Evolutionary conservation across 2,329 filamentous ascomycete genomes (phyloP).

Genomic region (Karstenula rhodostoma): DNA sequence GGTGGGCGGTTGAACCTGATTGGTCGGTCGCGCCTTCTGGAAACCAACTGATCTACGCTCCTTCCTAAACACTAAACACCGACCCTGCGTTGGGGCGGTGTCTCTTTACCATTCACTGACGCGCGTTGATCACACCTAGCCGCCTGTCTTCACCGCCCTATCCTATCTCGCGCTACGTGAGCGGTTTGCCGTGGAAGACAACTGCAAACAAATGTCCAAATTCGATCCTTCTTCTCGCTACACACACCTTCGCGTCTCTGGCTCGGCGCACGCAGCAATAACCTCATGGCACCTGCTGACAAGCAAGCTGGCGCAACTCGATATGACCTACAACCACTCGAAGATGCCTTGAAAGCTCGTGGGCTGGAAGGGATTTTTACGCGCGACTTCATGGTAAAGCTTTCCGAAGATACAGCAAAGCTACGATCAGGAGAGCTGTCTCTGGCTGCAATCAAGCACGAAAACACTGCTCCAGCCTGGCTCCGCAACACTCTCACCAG

Average conservation of each 20-base stretch:
- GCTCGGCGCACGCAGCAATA: not conserved
- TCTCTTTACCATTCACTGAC: not conserved
- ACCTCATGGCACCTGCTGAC: conserved; percentile 2
- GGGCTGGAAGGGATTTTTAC: conserved; percentile 3
- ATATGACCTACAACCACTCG: conserved; percentile 10
- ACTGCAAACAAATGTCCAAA: not conserved
- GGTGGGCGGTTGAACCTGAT: not conserved
- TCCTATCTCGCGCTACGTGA: not conserved
- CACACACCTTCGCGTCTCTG: not conserved
- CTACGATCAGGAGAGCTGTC: conserved; percentile 6
- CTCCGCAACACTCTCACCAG: conserved; percentile 6
- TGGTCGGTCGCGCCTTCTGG: not conserved
- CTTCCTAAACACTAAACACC: not conserved
- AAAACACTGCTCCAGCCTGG: not conserved
- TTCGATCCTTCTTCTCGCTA: not conserved
- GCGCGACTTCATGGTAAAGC: conserved; percentile 8
- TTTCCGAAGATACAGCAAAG: conserved; percentile 5
- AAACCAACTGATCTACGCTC: not conserved
- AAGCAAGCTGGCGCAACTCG: not conserved
- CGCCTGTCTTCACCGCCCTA: not conserved
- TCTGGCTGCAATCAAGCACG: not conserved
- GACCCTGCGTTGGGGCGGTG: not conserved
- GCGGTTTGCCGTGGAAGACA: not conserved
- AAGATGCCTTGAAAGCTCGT: conserved; percentile 7
- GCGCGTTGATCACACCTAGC: not conserved